Evolutionary conservation across 257 asterid species (phyloP).

Genomic region (Solanum bukasovii): DNA sequence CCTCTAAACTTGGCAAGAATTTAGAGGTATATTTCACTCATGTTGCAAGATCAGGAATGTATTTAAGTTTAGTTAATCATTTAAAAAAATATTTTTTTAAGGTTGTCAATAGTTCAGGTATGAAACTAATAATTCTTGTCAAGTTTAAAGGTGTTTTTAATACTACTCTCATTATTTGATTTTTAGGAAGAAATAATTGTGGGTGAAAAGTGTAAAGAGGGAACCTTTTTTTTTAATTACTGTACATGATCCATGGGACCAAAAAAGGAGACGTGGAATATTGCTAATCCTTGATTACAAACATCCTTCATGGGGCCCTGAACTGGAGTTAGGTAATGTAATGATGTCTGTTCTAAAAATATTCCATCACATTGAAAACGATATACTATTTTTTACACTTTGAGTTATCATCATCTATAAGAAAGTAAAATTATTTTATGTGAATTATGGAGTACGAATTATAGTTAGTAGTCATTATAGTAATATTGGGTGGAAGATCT

Average conservation of each 20-base stretch:
- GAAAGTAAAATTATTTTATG: neutral
- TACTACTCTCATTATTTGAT: neutral
- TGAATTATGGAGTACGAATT: neutral
- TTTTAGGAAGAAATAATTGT: neutral
- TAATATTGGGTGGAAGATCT: neutral
- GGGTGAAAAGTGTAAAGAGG: neutral
- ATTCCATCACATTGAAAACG: neutral
- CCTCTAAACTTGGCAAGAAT: neutral
- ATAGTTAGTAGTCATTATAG: neutral
- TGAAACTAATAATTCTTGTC: too few relatives aligned
- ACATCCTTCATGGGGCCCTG: neutral
- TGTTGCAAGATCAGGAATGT: neutral
- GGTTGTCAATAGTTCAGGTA: too few relatives aligned
- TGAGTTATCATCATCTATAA: neutral
- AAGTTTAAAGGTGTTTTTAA: too few relatives aligned
- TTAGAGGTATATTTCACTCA: neutral
- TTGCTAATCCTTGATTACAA: neutral
- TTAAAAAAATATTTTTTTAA: too few relatives aligned
- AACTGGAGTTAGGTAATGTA: neutral
- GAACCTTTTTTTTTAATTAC: neutral
- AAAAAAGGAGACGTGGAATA: neutral
- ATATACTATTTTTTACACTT: neutral
- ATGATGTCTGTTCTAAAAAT: neutral
- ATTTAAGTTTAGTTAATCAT: too few relatives aligned
- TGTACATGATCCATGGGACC: neutral